Conservation (phyloP, 108 stramenopile genomes). For the Nitzschia sp. region DNA sequence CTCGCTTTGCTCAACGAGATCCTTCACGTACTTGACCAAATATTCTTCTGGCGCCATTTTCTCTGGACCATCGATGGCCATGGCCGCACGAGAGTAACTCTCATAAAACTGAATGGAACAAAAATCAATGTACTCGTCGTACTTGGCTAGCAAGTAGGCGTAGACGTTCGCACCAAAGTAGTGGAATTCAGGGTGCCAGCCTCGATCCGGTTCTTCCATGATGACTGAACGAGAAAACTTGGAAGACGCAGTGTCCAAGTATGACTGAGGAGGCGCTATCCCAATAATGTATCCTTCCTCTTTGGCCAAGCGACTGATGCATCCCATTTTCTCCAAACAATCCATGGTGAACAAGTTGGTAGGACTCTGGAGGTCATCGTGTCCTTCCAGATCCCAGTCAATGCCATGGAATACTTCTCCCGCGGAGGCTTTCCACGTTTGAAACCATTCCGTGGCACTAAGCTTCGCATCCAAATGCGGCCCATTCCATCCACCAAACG, state of each 20-base stretch:
- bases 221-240: conserved; percentile 48
- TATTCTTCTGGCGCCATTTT: conserved; percentile 33
- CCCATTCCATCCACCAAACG: conserved; percentile 87
- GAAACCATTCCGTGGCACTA: conserved; percentile 47
- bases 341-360: conserved; percentile 52
- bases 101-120: conserved; percentile 87
- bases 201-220: conserved; percentile 37
- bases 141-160: conserved; percentile 72
- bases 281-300: conserved; percentile 63
- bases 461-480: conserved; percentile 52
- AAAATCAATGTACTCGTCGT: conserved; percentile 73
- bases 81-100: conserved; percentile 67
- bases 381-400: conserved; percentile 90
- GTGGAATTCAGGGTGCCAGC: conserved; percentile 50
- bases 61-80: conserved; percentile 37
- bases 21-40: conserved; percentile 26
- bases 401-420: conserved; percentile 73
- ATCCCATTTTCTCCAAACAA: conserved; percentile 64
- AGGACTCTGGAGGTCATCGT: conserved; percentile 56
- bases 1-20: not conserved
- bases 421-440: conserved; percentile 33
- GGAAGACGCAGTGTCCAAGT: conserved; percentile 58
- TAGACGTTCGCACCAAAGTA: conserved; percentile 82
- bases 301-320: conserved; percentile 51
- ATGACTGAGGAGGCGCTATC: conserved; percentile 87